Evolutionary conservation across 2,329 filamentous ascomycete species (phyloP).

Genomic region (Leptodontidium sp.): DNA sequence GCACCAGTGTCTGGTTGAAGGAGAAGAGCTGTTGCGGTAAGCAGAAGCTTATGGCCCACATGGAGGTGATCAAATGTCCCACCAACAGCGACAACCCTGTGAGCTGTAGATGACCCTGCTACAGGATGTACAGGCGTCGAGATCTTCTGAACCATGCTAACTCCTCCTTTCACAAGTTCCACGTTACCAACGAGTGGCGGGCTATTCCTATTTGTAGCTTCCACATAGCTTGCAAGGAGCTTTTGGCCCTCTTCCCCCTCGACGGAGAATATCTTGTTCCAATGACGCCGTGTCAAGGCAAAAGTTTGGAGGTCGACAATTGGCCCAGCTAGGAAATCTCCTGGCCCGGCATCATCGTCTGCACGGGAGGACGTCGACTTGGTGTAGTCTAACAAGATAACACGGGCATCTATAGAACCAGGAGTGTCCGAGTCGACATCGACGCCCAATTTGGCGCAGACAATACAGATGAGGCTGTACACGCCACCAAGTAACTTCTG

Average conservation of each 20-base stretch:
- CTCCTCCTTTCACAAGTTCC: constrained; percentile 60
- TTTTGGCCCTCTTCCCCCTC: constrained; percentile 70
- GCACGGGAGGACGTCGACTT: constrained; percentile 52
- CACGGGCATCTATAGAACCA: constrained; percentile 77
- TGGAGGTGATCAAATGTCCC: constrained; percentile 98
- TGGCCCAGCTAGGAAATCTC: constrained; percentile 46
- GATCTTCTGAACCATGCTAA: constrained; percentile 52
- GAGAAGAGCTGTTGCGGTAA: constrained; percentile 84
- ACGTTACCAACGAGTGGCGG: constrained; percentile 59
- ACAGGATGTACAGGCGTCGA: constrained; percentile 13
- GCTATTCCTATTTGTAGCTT: constrained; percentile 56
- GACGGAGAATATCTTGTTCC: constrained; percentile 71
- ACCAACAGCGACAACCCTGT: constrained; percentile 78
- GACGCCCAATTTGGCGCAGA: constrained; percentile 68
- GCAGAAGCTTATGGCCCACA: constrained; percentile 92
- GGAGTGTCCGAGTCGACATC: constrained; percentile 69
- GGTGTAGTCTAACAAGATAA: constrained; percentile 76
- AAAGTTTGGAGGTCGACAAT: constrained; percentile 59
- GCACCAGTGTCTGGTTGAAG: constrained; percentile 58
- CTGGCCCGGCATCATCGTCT: constrained; percentile 52
- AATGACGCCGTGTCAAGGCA: constrained; percentile 62
- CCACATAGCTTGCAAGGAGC: constrained; percentile 60
- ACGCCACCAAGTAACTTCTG: constrained; percentile 79
- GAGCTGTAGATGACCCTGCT: constrained; percentile 43
- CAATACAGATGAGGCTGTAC: constrained; percentile 78